Conservation (phyloP, 106 monocot species). For the Vanilla planifolia region DNA sequence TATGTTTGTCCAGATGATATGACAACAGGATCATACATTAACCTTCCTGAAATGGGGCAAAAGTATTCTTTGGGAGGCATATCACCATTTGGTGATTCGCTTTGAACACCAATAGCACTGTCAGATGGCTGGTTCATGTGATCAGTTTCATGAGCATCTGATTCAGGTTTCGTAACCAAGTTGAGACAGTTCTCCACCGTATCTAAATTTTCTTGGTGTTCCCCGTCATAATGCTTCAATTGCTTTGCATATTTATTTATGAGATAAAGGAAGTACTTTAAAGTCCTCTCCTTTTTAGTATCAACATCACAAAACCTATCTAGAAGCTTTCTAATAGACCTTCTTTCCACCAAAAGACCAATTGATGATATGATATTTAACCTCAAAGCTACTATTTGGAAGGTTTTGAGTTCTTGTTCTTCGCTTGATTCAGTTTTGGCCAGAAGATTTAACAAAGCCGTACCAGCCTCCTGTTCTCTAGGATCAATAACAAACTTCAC, state of each 20-base stretch:
- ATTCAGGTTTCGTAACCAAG: constrained; percentile 1
- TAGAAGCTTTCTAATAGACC: constrained; percentile 62
- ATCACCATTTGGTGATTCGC: constrained; percentile 10
- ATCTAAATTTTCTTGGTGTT: constrained; percentile 19
- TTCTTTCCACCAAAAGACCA: constrained; percentile 74
- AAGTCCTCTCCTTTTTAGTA: constrained; percentile 47
- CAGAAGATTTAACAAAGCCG: constrained; percentile 46
- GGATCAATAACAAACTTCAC: constrained; percentile 63
- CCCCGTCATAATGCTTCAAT: constrained; percentile 15
- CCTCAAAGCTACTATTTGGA: constrained; percentile 43
- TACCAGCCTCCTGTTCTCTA: constrained; percentile 60
- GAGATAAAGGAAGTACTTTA: constrained; percentile 58
- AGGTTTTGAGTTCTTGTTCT: constrained; percentile 51
- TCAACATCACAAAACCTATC: constrained; percentile 33
- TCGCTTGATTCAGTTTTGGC: constrained; percentile 35
- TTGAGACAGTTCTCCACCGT: neutral
- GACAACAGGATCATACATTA: constrained; percentile 92
- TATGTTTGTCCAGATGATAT: constrained; percentile 89
- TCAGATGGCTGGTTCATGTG: constrained; percentile 4
- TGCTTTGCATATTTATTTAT: constrained; percentile 58
- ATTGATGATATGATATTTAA: constrained; percentile 61
- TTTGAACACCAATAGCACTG: constrained; percentile 10
- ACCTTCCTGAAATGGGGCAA: constrained; percentile 72
- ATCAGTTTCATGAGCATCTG: constrained; percentile 11
- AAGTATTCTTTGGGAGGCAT: constrained; percentile 59